Evolutionary conservation across 2,329 filamentous ascomycete genomes (phyloP).

Genomic region (Paracamarosporium sp.): DNA sequence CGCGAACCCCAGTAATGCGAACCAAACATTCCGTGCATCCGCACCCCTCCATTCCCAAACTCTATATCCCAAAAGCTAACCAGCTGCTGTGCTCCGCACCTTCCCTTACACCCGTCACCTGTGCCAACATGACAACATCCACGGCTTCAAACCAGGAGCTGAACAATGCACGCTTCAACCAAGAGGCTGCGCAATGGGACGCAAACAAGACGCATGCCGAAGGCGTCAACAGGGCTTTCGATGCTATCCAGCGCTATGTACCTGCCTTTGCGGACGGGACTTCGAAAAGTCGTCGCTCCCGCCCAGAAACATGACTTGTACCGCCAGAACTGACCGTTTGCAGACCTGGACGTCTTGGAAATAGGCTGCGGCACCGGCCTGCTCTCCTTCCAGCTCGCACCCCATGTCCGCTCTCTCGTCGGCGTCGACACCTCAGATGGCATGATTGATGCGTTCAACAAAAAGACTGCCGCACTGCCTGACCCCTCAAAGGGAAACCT

Average conservation of each 20-base stretch:
- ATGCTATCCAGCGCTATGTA: constrained; percentile 52
- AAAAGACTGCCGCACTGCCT: constrained; percentile 49
- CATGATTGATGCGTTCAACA: constrained; percentile 60
- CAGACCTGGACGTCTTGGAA: constrained; percentile 58
- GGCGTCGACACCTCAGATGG: constrained; percentile 62
- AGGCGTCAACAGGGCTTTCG: constrained; percentile 52
- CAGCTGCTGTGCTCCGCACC: too few species aligned
- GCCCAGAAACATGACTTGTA: not conserved
- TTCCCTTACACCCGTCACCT: not conserved
- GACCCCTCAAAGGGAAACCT: constrained; percentile 48
- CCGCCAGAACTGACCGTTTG: not conserved
- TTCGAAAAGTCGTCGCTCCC: constrained; percentile 28
- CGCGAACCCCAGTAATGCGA: not conserved
- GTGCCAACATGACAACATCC: not conserved
- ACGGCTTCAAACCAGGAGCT: constrained; percentile 28
- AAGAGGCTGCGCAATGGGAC: constrained; percentile 63
- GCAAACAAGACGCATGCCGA: constrained; percentile 58
- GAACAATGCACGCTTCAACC: constrained; percentile 60
- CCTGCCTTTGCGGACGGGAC: constrained; percentile 40
- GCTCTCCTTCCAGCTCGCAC: constrained; percentile 58
- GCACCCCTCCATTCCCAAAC: too few species aligned
- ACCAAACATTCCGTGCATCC: too few species aligned
- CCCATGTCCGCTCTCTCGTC: constrained; percentile 55
- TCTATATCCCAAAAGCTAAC: too few species aligned
- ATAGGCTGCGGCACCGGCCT: constrained; percentile 65